Percentiles rank a stretch among this genome's conserved stretches.
Conservation (phyloP, 768 basidiomycete genomes). For the Epithele typhae region DNA sequence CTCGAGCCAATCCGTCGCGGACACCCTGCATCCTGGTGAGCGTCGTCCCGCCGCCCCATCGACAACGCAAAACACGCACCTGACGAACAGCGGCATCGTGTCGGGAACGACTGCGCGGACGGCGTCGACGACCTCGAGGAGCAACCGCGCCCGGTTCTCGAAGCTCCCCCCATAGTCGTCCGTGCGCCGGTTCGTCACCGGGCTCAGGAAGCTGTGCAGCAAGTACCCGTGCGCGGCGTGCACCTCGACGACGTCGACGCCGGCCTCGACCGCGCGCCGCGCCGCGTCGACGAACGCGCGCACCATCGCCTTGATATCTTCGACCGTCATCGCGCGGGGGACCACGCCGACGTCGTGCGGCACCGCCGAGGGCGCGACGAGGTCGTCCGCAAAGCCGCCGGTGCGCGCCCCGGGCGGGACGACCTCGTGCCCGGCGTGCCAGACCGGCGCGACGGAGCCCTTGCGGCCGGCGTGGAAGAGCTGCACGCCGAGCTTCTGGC, state of each 20-base stretch:
- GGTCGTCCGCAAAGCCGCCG: slow-evolving; percentile 34
- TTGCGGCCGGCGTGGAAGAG: slow-evolving; percentile 74
- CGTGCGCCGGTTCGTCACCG: slow-evolving; percentile 35
- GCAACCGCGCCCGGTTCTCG: slow-evolving; percentile 41
- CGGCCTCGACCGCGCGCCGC: slow-evolving; percentile 29
- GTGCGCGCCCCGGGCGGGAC: slow-evolving; percentile 31
- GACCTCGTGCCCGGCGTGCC: slow-evolving; percentile 44
- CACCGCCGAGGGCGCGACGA: slow-evolving; percentile 32
- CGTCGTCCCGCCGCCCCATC: background rate
- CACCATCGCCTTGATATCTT: slow-evolving; percentile 34
- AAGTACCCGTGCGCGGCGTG: slow-evolving; percentile 21
- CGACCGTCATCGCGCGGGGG: slow-evolving; percentile 32
- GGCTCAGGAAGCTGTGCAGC: slow-evolving; percentile 33
- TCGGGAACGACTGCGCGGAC: slow-evolving; percentile 54
- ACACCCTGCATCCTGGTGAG: slow-evolving; percentile 35
- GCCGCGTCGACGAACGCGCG: slow-evolving; percentile 30
- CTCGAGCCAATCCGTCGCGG: slow-evolving; percentile 71
- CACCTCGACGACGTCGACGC: slow-evolving; percentile 25
- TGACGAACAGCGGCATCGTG: slow-evolving; percentile 64
- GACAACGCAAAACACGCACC: slow-evolving; percentile 31
- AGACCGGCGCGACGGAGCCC: slow-evolving; percentile 56
- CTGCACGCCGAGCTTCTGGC: slow-evolving; percentile 69
- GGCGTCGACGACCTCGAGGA: slow-evolving; percentile 24
- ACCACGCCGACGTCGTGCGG: slow-evolving; percentile 33
- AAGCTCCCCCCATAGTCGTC: slow-evolving; percentile 45